Percentiles rank a stretch among this genome's conserved stretches.
Evolutionary conservation across 2,329 filamentous ascomycete species (phyloP).

Genomic region (Tolypocladium guangdongense): DNA sequence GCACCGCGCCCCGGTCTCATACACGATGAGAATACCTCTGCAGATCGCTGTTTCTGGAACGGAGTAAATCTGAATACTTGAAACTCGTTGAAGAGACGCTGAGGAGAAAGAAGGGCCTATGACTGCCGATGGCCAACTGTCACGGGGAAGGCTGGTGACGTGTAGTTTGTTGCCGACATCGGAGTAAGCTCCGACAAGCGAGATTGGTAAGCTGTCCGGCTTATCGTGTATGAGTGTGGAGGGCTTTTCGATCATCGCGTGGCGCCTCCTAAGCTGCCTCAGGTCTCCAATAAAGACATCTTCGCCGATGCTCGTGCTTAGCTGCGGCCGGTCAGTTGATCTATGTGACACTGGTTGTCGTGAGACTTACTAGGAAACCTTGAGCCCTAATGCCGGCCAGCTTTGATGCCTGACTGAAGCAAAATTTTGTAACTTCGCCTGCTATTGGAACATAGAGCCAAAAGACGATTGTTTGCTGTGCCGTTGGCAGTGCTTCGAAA

Average conservation of each 20-base stretch:
- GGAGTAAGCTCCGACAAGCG: constrained; percentile 1
- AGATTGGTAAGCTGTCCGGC: neutral
- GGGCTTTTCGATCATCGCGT: neutral
- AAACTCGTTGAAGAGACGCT: neutral
- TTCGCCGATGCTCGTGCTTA: neutral
- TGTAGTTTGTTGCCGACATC: neutral
- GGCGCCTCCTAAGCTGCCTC: neutral
- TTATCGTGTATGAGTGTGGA: constrained; percentile 1
- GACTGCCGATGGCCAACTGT: neutral
- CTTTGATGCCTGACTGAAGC: neutral
- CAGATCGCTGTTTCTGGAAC: neutral
- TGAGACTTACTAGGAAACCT: neutral
- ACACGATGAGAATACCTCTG: constrained; percentile 1
- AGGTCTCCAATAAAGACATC: neutral
- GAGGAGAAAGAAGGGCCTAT: neutral
- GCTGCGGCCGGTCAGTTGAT: neutral
- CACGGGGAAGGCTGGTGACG: neutral
- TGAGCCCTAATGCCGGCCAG: neutral
- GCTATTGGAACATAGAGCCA: constrained; percentile 2
- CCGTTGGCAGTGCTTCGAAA: neutral
- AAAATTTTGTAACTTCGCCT: neutral
- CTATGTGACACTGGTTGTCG: neutral
- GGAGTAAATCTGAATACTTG: neutral
- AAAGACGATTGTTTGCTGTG: neutral
- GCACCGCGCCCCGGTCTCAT: neutral